Base-by-base conservation (phyloP, 2,329 filamentous ascomycete species). In the Hypoxylon sp. region DNA sequence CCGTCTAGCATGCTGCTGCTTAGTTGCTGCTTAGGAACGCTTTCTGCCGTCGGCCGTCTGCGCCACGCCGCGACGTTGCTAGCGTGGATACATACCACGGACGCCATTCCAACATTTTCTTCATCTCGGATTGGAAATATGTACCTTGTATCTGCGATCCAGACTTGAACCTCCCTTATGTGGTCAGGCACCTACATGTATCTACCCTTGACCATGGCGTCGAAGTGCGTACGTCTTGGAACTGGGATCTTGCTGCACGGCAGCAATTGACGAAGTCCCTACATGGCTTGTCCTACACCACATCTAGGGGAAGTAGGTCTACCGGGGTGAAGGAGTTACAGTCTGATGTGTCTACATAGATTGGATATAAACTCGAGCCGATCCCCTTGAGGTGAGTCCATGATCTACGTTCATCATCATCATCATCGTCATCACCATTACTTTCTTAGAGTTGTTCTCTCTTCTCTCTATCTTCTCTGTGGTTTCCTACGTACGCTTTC, bases 331-430 rank as follows among this genome's bases (percentile, higher is more conserved):
- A 44, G 46, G 24, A 37, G 11, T 37, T 37, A 37, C 32, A 15
- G 32, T 37, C 10, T 29, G 39, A 15, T n/a, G 13, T 37, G 15
- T 21, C 27, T 21, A 35, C 32, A 7, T 42, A 15, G 15, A 10
- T 53, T 46, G 55, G 51, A 72, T 72, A 74, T 73, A 73, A 74
- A 72, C 59, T 56, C 48, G 24, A 51, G 31, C 37, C 44, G 39
- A 27, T 21, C 64, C 68, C 65, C 66, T 54, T 29, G 65, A 65
- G 42, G 29, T 47, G 42, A 48, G 56, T 67, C 50, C 42, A 65
- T 44, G 51, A 63, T 55, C 7, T 2, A 52, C 52, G 39, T 24
- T 37, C 35, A 44, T 44, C 32, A 27, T 37, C 32, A 37, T 13
- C 32, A 24, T 27, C 24, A 27, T 27, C 24, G 5, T 27, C 55